These are phyloP conservation scores for Ilex asprella DNA, from an alignment of 257 asterid species.

Conservation along the genomic window DNA sequence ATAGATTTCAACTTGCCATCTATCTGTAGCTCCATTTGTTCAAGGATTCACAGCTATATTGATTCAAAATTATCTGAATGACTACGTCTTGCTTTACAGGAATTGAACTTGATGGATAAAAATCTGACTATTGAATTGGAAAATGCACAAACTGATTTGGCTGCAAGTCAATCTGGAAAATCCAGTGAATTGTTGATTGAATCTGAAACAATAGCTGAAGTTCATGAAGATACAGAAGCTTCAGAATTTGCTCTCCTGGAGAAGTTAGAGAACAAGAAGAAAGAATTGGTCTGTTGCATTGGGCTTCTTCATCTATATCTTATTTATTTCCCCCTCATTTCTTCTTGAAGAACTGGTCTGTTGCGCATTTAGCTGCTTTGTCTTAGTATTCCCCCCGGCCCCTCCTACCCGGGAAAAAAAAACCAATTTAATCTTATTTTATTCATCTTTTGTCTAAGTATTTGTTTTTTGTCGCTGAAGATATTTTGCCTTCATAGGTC, in stretches of 20 bases:
- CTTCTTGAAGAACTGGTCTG: no score
- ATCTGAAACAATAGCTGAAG: constrained; percentile 24
- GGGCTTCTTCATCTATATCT: not conserved
- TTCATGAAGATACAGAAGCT: constrained; percentile 44
- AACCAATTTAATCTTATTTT: not conserved
- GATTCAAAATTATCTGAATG: no score
- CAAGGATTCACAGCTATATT: no score
- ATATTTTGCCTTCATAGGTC: constrained; percentile 34
- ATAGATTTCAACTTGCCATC: no score
- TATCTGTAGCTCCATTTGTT: no score
- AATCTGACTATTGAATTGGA: constrained; percentile 50
- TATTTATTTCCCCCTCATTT: not conserved
- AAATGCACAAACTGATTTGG: constrained; percentile 24
- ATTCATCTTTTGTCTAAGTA: not conserved
- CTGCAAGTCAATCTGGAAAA: constrained; percentile 29
- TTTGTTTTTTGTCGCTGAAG: constrained; percentile 8
- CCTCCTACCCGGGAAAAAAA: not conserved
- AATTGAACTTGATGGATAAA: constrained; percentile 54
- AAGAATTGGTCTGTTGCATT: constrained; percentile 52
- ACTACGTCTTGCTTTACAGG: constrained; percentile 29
- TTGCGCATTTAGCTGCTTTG: no score
- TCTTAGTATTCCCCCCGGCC: not conserved
- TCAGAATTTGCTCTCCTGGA: constrained; percentile 35
- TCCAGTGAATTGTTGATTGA: constrained; percentile 27
- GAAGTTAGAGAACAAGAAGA: constrained; percentile 67